Percentiles rank a stretch among this genome's conserved stretches.
Evolutionary conservation across 306 rosid species (phyloP).

Genomic region (Malus orientalis): DNA sequence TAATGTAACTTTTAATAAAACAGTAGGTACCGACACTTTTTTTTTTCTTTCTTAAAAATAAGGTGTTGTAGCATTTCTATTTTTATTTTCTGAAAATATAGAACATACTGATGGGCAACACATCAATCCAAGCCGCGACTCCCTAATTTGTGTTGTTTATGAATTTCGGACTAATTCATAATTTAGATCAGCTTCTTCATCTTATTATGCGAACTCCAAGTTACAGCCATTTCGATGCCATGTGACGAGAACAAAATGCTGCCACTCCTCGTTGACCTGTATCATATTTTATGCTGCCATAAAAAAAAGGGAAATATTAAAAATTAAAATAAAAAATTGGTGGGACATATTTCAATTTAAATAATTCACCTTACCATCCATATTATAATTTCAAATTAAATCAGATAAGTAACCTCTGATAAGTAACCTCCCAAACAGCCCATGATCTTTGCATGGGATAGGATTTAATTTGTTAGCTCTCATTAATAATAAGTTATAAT

Average conservation of each 20-base stretch:
- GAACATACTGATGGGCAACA: background rate
- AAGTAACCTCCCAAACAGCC: slow-evolving; percentile 10
- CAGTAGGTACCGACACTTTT: too few relatives aligned
- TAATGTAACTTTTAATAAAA: too few relatives aligned
- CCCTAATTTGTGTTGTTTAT: background rate
- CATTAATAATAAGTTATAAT: slow-evolving; percentile 6
- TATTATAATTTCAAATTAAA: background rate
- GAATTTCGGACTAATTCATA: background rate
- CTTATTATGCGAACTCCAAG: background rate
- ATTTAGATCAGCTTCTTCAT: background rate
- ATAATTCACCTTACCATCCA: background rate
- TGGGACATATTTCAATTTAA: background rate
- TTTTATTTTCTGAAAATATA: background rate
- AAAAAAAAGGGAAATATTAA: background rate
- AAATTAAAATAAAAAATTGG: background rate
- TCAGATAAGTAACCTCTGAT: background rate
- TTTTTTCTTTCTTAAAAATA: too few relatives aligned
- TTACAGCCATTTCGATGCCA: slow-evolving; percentile 13
- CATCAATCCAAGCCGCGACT: background rate
- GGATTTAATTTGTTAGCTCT: slow-evolving; percentile 16
- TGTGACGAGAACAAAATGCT: slow-evolving; percentile 9
- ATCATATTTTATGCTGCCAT: background rate
- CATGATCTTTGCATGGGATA: slow-evolving; percentile 42
- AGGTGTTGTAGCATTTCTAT: background rate
- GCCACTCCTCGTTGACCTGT: slow-evolving; percentile 2